phyloP scores from a whole-genome alignment of 1,284 basidiomycete species.

The Trichosporon asahii region DNA sequence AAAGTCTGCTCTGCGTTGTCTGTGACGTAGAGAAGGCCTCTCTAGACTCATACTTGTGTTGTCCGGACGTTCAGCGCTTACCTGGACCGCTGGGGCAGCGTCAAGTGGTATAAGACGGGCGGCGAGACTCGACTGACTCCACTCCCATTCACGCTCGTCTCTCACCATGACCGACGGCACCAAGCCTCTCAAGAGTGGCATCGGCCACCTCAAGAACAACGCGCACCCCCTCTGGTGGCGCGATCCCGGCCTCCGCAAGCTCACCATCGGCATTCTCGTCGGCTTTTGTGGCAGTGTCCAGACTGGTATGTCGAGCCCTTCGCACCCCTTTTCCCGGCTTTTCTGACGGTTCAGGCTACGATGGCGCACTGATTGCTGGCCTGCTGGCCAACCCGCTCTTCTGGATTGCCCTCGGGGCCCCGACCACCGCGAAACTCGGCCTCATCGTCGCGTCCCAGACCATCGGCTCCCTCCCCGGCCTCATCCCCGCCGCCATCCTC shows the following conservation, averaged over 20 bases:
- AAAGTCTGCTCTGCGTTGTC: background rate
- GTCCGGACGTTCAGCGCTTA: background rate
- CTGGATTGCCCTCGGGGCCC: constrained; percentile 12
- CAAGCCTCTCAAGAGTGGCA: background rate
- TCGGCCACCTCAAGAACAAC: constrained; percentile 20
- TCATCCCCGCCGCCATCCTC: constrained; percentile 12
- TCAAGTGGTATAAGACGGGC: background rate
- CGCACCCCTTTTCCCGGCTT: too few species aligned
- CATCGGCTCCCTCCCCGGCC: constrained; percentile 13
- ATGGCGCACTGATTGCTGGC: constrained; percentile 21
- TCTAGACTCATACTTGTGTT: too few species aligned
- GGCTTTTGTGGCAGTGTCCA: constrained; percentile 16
- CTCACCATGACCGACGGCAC: background rate
- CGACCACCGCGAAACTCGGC: constrained; percentile 18
- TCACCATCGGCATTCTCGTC: constrained; percentile 15
- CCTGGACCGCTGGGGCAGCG: background rate
- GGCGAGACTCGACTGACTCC: background rate
- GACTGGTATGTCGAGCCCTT: constrained; percentile 9
- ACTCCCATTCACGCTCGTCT: background rate
- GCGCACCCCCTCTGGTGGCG: constrained; percentile 20
- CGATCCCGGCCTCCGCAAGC: constrained; percentile 21
- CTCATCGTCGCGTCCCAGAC: constrained; percentile 17
- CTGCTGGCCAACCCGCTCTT: constrained; percentile 18
- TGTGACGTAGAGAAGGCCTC: too few species aligned
- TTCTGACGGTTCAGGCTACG: constrained; percentile 20